phyloP scores from a whole-genome alignment of 192 early-diverging fungal species.

The Tieghemiomyces parasiticus region DNA sequence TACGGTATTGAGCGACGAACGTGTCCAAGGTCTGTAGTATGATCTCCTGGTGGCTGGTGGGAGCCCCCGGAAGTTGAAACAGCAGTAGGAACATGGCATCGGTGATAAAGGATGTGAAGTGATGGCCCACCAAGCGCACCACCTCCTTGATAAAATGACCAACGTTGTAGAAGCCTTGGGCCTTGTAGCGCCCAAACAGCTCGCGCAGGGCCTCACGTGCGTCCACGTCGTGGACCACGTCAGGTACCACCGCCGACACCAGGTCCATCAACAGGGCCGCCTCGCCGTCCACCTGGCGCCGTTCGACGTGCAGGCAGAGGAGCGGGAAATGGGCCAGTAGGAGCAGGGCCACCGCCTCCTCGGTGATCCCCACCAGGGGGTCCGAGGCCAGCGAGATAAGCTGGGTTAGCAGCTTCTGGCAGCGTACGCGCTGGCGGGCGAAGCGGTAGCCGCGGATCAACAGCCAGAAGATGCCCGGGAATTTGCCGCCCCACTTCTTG shows the following conservation, averaged over 20 bases:
- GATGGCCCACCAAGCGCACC: background rate
- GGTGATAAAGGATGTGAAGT: background rate
- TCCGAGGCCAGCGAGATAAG: slow-evolving; percentile 1
- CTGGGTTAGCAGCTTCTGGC: background rate
- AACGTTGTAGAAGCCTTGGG: background rate
- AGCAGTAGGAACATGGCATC: slow-evolving; percentile 8
- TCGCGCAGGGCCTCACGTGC: slow-evolving; percentile 3
- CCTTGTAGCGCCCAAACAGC: background rate
- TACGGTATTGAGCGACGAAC: slow-evolving; percentile 3
- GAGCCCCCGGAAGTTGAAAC: background rate
- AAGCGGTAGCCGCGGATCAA: slow-evolving; percentile 8
- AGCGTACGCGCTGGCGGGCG: background rate
- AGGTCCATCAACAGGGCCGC: slow-evolving; percentile 5
- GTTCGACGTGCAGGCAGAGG: background rate
- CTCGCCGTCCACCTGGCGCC: background rate
- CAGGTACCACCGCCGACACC: background rate
- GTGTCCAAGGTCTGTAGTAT: slow-evolving; percentile 4
- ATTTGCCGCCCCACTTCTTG: background rate
- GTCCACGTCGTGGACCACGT: background rate
- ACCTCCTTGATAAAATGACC: slow-evolving; percentile 7
- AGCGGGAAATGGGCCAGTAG: slow-evolving; percentile 1
- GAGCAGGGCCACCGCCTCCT: slow-evolving; percentile 1
- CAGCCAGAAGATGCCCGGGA: slow-evolving; percentile 10
- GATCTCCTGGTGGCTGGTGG: background rate
- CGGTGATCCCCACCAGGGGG: slow-evolving; percentile 4